These are phyloP conservation scores for Salix viminalis DNA, from an alignment of 345 rosid genomes.

Conservation along the genomic window DNA sequence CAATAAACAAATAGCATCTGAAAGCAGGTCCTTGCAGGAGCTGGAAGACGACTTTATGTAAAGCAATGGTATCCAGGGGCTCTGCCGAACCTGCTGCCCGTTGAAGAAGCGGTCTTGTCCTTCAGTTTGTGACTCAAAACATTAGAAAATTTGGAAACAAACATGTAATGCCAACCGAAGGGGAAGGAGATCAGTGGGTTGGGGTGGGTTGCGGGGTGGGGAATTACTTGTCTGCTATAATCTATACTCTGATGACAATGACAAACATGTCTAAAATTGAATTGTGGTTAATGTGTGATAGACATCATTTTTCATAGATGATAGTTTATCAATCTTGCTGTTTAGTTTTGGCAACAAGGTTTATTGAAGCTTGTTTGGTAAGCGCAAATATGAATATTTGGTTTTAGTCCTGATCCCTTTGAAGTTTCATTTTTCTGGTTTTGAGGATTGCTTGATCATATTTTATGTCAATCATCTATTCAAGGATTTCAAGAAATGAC, in stretches of 20 bases:
- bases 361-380: no score
- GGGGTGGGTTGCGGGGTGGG: background rate
- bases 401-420: no score
- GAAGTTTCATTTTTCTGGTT: no score
- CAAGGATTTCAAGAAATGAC: no score
- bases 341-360: no score
- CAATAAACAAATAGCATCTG: slow-evolving; percentile 81
- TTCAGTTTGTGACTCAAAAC: slow-evolving; percentile 15
- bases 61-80: slow-evolving; percentile 8
- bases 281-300: slow-evolving; percentile 1
- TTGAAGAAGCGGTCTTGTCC: slow-evolving; percentile 19
- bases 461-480: no score
- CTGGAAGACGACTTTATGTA: slow-evolving; percentile 97
- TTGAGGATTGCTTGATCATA: no score
- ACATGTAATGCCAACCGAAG: background rate
- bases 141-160: background rate
- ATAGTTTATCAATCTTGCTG: no score
- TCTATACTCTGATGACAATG: slow-evolving; percentile 13
- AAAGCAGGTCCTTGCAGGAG: slow-evolving; percentile 84
- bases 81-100: slow-evolving; percentile 12
- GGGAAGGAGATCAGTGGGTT: background rate
- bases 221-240: slow-evolving; percentile 16
- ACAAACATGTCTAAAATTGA: slow-evolving; percentile 9
- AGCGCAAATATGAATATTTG: no score
- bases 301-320: background rate